A percentile compares a stretch with the other conserved stretches of the same genome.
These are phyloP conservation scores for Ploettnerulaceae sp. DNA, from an alignment of 2,329 filamentous ascomycete genomes.

Conservation along the genomic window DNA sequence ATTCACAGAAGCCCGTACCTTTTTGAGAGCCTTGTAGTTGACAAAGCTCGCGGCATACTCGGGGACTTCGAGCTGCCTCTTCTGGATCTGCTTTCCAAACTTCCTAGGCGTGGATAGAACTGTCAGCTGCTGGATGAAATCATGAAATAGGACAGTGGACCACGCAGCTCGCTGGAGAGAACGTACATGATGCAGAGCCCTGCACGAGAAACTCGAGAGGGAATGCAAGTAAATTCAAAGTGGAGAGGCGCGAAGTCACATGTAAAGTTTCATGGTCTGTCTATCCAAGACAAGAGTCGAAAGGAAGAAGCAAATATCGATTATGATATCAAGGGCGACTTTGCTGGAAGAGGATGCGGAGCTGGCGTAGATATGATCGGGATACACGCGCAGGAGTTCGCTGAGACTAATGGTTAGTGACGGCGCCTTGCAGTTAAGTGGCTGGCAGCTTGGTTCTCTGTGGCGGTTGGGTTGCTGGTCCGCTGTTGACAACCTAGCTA, in stretches of 20 bases:
- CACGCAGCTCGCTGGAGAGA: constrained; percentile 7
- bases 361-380: too few species aligned
- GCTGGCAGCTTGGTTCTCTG: too few species aligned
- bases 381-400: too few species aligned
- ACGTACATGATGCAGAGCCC: constrained; percentile 33
- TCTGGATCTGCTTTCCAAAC: constrained; percentile 99
- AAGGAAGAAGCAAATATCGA: too few species aligned
- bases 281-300: too few species aligned
- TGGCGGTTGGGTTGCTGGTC: too few species aligned
- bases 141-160: constrained; percentile 1
- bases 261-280: constrained; percentile 21
- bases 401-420: too few species aligned
- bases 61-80: constrained; percentile 95
- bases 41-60: constrained; percentile 99
- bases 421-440: too few species aligned
- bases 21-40: constrained; percentile 98
- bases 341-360: too few species aligned
- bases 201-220: constrained; percentile 14
- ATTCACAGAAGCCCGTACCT: constrained; percentile 53
- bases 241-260: constrained; percentile 20
- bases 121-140: constrained; percentile 13
- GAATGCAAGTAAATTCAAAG: constrained; percentile 7
- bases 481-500: too few species aligned
- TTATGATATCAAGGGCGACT: too few species aligned
- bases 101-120: constrained; percentile 59